Evolutionary conservation across 2,329 filamentous ascomycete species (phyloP), one percentile per base, ranked within the genome.

Genomic region (Penicillium verrucosum): DNA sequence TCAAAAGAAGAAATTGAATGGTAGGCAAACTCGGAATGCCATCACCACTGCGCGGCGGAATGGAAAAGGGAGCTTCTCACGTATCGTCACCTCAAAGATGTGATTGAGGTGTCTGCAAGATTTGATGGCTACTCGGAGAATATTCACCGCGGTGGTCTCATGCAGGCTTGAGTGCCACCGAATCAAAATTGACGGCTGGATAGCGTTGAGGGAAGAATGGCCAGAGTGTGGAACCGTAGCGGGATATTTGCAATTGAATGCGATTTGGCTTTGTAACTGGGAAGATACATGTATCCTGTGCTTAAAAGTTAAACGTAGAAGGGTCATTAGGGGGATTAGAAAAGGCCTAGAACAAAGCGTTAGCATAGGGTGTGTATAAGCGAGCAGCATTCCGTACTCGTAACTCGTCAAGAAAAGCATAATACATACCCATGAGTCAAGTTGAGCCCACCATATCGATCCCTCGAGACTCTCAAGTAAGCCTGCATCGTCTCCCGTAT

Each of bases 391-490:
- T 7, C 11, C 4, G 43, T 16, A 46, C 10, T 21, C 3, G 41
- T 11, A 34, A 9, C 14, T 49, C 16, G 16, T 14, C 34, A 45
- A 34, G 14, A 25, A 48, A 48, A 18, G 27, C 10, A 3, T 27
- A 10, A 27, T 5, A 63, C 70, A 55, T 58, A 74, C 73, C 73
- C 72, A 75, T 27, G 72, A 73, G 54, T 75, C 73, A 34, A 74
- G 60, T 29, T 75, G 71, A 14, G 72, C 66, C 72, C 73, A 75
- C 71, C 72, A 74, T 21, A 69, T 59, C 3, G 72, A 72, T 6
- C 71, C 71, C n/a, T 74, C 73, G 7, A 74, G 59, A 23, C 66
- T 73, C 16, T 72, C 70, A 38, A 75, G 57, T 27, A 72, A 61
- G 7, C 66, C 64, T 16, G 63, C 48, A 51, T 72, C 70, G 16